phyloP scores from a whole-genome alignment of 768 basidiomycete species.

The Paxillus involutus region DNA sequence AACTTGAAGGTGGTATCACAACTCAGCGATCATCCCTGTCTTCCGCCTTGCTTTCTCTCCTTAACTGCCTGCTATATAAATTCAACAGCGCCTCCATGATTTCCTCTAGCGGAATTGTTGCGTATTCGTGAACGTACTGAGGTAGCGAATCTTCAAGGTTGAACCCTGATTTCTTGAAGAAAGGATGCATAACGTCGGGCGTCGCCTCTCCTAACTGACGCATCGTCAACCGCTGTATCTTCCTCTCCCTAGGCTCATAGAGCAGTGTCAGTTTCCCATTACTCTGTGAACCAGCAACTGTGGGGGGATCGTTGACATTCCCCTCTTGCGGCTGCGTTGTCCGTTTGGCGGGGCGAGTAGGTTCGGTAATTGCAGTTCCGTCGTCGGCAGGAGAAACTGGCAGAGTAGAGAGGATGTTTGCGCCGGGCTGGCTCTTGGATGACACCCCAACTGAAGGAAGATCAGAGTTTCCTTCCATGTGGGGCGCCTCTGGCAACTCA shows the following conservation, averaged over 20 bases:
- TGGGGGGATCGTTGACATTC: background rate
- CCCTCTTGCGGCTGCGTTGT: constrained; percentile 19
- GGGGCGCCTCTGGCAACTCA: constrained; percentile 8
- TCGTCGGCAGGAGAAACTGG: constrained; percentile 6
- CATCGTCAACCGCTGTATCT: constrained; percentile 80
- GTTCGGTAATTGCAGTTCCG: constrained; percentile 1
- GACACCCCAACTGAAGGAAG: background rate
- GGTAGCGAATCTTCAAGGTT: constrained; percentile 83
- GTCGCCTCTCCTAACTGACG: constrained; percentile 88
- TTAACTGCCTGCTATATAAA: constrained; percentile 74
- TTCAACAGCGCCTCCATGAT: constrained; percentile 80
- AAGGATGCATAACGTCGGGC: constrained; percentile 84
- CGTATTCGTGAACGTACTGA: constrained; percentile 85
- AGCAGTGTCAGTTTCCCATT: constrained; percentile 31
- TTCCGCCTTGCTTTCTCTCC: constrained; percentile 24
- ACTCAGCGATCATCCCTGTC: constrained; percentile 13
- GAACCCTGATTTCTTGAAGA: constrained; percentile 83
- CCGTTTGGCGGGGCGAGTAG: constrained; percentile 7
- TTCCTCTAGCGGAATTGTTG: constrained; percentile 77
- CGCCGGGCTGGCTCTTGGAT: constrained; percentile 10
- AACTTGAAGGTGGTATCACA: background rate
- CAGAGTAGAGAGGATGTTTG: background rate
- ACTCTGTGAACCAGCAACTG: background rate
- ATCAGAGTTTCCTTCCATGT: constrained; percentile 5
- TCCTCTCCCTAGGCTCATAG: constrained; percentile 58